Base-by-base conservation (phyloP, 2,329 filamentous ascomycete species). In the Arachnopeziza araneosa region DNA sequence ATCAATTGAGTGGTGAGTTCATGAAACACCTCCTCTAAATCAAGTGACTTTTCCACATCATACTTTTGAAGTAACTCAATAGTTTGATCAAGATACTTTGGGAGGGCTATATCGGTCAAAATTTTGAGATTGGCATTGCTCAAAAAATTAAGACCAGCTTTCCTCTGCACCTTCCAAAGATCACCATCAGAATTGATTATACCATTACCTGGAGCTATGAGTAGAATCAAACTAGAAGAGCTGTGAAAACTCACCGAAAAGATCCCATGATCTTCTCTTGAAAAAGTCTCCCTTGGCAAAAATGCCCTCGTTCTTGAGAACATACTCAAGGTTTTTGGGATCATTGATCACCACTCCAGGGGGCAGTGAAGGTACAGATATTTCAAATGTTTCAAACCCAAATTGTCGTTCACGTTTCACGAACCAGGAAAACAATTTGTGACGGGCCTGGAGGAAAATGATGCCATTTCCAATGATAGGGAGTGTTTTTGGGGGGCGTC, bases 161-260 rank as follows among this genome's bases (percentile, higher is more conserved):
- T 86, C 52, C 85, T 78, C 74, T 88, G 85, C 1, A 81, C 74
- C 61, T 78, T 82, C 85, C 85, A 88, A 24, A 84, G 68, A 23
- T 85, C 81, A 50, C 85, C 85, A 62, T 87, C 85, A 24, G 81
- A 80, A 65, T 88, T 88, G 72, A 88, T 86, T 65, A 88, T 88
- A 24, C 85, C 85, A 64, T 84, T 78, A 1, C 83, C 79, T 81
- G 53, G 9, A 24, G 26, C 30, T 7, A 52, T 62, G 44, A 65
- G 54, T 17, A 32, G 48, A 56, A 32, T 44, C 19, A 60, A 19
- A 56, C 5, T 24, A 50, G 12, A 5, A 32, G 50, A 23, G 23
- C 55, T 24, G 24, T 17, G 36, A 22, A 24, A 24, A 26, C 70
- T 56, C 71, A 73, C 80, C 85, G 62, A 88, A 88, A 0, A 88